A percentile compares a stretch with the other conserved stretches of the same genome.
Evolutionary conservation across 345 rosid genomes (phyloP).

Genomic region (Trapa incisa): DNA sequence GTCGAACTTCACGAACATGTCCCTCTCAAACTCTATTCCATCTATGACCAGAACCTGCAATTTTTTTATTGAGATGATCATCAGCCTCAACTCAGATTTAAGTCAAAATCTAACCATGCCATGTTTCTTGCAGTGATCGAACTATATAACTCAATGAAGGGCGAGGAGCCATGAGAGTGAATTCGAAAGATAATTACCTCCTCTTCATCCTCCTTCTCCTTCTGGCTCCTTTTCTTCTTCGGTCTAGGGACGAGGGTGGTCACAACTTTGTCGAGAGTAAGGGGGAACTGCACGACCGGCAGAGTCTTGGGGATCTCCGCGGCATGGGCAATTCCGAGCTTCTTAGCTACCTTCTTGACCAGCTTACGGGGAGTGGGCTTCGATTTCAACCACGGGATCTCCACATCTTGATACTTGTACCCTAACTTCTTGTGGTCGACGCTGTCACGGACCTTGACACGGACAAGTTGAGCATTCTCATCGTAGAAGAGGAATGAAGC

Average conservation of each 20-base stretch:
- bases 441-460: conserved; percentile 44
- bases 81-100: too few relatives aligned
- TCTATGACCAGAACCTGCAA: conserved; percentile 23
- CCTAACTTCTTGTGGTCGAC: conserved; percentile 25
- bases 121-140: too few relatives aligned
- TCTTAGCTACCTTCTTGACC: too few relatives aligned
- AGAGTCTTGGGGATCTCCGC: background rate
- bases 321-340: too few relatives aligned
- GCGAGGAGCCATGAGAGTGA: background rate
- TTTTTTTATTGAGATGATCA: too few relatives aligned
- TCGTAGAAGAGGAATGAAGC: conserved; percentile 43
- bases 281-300: conserved; percentile 19
- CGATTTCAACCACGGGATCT: too few relatives aligned
- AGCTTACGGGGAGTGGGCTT: too few relatives aligned
- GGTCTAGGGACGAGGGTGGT: conserved; percentile 29
- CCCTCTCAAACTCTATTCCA: conserved; percentile 28
- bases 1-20: conserved; percentile 32
- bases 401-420: conserved; percentile 6
- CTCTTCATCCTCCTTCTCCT: conserved; percentile 47
- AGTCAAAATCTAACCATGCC: too few relatives aligned
- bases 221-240: conserved; percentile 32
- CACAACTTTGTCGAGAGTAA: conserved; percentile 19
- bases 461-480: conserved; percentile 43
- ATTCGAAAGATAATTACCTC: conserved; percentile 10
- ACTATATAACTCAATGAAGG: too few relatives aligned